These are phyloP conservation scores for Suhomyces choctaworum DNA, from an alignment of 1,139 yeast genomes.

Conservation along the genomic window DNA sequence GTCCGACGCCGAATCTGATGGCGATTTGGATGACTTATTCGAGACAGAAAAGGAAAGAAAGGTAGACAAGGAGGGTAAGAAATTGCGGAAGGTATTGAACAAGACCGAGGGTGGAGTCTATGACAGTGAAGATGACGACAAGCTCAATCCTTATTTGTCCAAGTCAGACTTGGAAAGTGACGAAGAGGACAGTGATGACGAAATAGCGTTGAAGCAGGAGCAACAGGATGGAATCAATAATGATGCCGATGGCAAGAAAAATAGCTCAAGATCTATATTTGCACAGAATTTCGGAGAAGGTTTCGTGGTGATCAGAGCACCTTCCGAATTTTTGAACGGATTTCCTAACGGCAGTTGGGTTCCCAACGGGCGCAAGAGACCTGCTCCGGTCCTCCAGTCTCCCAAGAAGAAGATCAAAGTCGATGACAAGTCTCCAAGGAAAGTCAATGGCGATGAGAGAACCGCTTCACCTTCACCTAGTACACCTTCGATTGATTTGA, in stretches of 20 bases:
- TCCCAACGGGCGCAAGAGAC: slow-evolving; percentile 56
- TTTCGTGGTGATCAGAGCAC: slow-evolving; percentile 65
- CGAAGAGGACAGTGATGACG: slow-evolving; percentile 43
- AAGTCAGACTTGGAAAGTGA: slow-evolving; percentile 67
- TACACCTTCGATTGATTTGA: slow-evolving; percentile 26
- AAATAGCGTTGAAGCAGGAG: slow-evolving; percentile 45
- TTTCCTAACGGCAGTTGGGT: slow-evolving; percentile 88
- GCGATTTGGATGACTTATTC: slow-evolving; percentile 63
- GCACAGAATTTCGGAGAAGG: slow-evolving; percentile 62
- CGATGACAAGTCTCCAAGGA: slow-evolving; percentile 22
- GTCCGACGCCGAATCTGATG: slow-evolving; percentile 57
- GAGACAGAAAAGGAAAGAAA: slow-evolving; percentile 64
- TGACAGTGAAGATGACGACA: slow-evolving; percentile 79
- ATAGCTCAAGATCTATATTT: slow-evolving; percentile 34
- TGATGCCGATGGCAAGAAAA: slow-evolving; percentile 9
- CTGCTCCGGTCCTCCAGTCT: slow-evolving; percentile 23
- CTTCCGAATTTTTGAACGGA: slow-evolving; percentile 56
- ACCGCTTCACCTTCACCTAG: slow-evolving; percentile 23
- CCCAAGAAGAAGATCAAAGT: slow-evolving; percentile 46
- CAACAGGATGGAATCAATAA: slow-evolving; percentile 32
- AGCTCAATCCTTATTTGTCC: slow-evolving; percentile 74
- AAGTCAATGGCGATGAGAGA: slow-evolving; percentile 17
- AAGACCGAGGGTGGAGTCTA: slow-evolving; percentile 89
- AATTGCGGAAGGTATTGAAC: slow-evolving; percentile 77
- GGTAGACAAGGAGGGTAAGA: slow-evolving; percentile 89